Base-by-base conservation (phyloP, 2,329 filamentous ascomycete genomes). In the Hypocreales sp. region DNA sequence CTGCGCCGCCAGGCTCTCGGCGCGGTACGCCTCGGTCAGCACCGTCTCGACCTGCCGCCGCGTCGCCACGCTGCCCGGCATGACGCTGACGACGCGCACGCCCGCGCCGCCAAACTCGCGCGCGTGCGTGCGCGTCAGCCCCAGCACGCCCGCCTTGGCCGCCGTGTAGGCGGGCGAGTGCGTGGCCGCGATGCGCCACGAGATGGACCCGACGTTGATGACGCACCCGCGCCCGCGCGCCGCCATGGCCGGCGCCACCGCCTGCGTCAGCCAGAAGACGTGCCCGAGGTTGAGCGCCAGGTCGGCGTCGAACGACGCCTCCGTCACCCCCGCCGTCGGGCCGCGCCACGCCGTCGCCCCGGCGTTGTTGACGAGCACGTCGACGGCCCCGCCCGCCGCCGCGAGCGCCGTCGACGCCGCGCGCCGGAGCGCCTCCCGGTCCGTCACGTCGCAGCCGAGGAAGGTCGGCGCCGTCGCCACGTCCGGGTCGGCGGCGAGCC, bases 351-450 rank as follows among this genome's bases (percentile, higher is more conserved):
- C 36, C 4, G 34, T 38, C 1, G 33, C 35, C 0, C 79, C 82
- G 12, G 83, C 82, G 48, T 90, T 92, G 61, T 92, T 90, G 57
- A 92, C 58, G 27, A 92, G 56, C 36, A 90, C 78, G 50, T 92
- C 79, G 41, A 92, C 65, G 40, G n/a, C n/a, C n/a, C 16, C 27
- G 1, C 36, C 37, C 19, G 46, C 35, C 3, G 41, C 30, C 3
- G 38, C 34, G 1, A 57, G 29, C 4, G 48, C 45, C n/a, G 40
- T 37, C 10, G 44, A 40, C 2, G 56, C 50, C 11, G 46, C 50
- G 1, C 42, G 32, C 21, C 47, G 40, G 5, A 60, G 37, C 20
- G 37, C 29, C 2, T 40, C 35, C 4, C 61, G 31, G 29, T 58
- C 38, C 6, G 50, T 50, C 4, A 61, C 42, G 35, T 60, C 54